Percentiles rank a stretch among this genome's conserved stretches.
Evolutionary conservation across 2,329 filamentous ascomycete genomes (phyloP).

Genomic region (Celoporthe dispersa): DNA sequence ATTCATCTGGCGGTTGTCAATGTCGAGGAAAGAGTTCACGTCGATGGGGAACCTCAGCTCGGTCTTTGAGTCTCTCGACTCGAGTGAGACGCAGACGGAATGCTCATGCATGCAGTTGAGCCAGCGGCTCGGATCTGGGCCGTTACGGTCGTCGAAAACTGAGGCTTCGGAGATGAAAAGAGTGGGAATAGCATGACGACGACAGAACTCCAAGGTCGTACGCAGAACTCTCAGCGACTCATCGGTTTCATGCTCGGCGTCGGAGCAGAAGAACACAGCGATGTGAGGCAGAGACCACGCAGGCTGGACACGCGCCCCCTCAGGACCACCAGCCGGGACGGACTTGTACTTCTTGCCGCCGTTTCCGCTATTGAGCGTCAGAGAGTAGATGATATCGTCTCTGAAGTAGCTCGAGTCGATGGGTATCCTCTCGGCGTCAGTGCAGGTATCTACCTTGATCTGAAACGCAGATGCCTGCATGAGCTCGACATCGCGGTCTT

Average conservation of each 20-base stretch:
- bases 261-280: constrained; percentile 53
- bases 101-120: constrained; percentile 45
- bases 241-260: constrained; percentile 42
- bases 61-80: constrained; percentile 42
- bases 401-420: constrained; percentile 34
- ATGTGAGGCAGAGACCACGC: constrained; percentile 54
- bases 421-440: constrained; percentile 42
- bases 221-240: constrained; percentile 44
- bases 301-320: constrained; percentile 45
- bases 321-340: constrained; percentile 38
- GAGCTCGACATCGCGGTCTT: constrained; percentile 54
- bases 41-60: constrained; percentile 53
- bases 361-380: constrained; percentile 47
- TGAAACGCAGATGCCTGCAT: constrained; percentile 56
- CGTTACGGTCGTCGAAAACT: constrained; percentile 41
- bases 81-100: constrained; percentile 53
- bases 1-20: constrained; percentile 58
- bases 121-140: constrained; percentile 39
- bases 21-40: constrained; percentile 52
- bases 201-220: constrained; percentile 52
- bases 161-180: constrained; percentile 53
- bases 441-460: constrained; percentile 56
- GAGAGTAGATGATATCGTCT: constrained; percentile 40
- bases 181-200: constrained; percentile 50
- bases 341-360: constrained; percentile 45